These are phyloP conservation scores for Penicillium odoratum DNA, from an alignment of 495 filamentous ascomycete species.

Conservation along the genomic window DNA sequence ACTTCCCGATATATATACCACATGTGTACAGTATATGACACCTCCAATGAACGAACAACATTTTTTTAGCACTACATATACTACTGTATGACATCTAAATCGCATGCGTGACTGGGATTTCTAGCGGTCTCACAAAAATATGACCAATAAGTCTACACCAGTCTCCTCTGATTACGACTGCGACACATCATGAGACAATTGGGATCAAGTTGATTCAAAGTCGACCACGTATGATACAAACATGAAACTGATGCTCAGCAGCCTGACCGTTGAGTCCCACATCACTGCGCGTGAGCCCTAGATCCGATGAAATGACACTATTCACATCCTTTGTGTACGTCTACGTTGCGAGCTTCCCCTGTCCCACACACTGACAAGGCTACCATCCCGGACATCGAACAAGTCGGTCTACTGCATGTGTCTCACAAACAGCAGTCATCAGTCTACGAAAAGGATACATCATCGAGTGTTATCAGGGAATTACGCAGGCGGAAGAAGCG, in stretches of 20 bases:
- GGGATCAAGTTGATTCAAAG: background rate
- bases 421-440: background rate
- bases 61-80: conserved; percentile 4
- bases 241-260: conserved; percentile 2
- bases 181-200: conserved; percentile 4
- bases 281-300: conserved; percentile 5
- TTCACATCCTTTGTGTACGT: background rate
- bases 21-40: too few species aligned
- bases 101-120: background rate
- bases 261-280: too few species aligned
- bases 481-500: too few species aligned
- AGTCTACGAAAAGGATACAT: conserved; percentile 1
- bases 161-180: too few species aligned
- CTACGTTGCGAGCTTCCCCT: background rate
- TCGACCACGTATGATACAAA: conserved; percentile 6
- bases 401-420: background rate
- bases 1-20: conserved; percentile 1
- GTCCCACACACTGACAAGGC: background rate
- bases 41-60: conserved; percentile 1
- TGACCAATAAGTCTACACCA: conserved; percentile 4
- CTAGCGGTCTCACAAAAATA: conserved; percentile 2
- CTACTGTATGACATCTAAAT: too few species aligned
- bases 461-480: conserved; percentile 1
- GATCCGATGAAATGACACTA: conserved; percentile 1
- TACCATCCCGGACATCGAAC: conserved; percentile 1